These are phyloP conservation scores for Xylaria sp. DNA, from an alignment of 2,329 filamentous ascomycete species.

Conservation along the genomic window DNA sequence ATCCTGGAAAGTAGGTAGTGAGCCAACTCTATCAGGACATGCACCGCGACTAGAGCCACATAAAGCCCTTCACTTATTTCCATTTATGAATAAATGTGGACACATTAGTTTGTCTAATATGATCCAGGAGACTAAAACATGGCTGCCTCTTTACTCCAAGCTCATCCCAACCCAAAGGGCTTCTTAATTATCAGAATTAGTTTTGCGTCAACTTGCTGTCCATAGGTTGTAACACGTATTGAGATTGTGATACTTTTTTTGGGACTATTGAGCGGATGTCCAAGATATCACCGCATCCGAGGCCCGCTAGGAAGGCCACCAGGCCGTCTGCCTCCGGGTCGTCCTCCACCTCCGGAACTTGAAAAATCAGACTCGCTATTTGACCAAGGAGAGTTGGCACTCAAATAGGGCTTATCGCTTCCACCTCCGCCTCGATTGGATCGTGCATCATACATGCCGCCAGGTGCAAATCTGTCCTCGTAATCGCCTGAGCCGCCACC, in stretches of 20 bases:
- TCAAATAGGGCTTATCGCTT: conserved; percentile 54
- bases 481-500: conserved; percentile 53
- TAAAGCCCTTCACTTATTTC: no score
- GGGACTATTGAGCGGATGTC: not conserved
- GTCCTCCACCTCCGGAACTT: conserved; percentile 52
- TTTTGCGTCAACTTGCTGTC: not conserved
- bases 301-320: conserved; percentile 53
- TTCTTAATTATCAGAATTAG: conserved; percentile 9
- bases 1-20: conserved; percentile 8
- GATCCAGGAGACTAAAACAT: conserved; percentile 6
- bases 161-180: not conserved
- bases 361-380: conserved; percentile 54
- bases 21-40: conserved; percentile 6
- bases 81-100: not conserved
- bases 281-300: conserved; percentile 54
- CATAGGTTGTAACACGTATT: not conserved
- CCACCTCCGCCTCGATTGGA: conserved; percentile 24
- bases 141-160: not conserved
- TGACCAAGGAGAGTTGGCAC: conserved; percentile 61
- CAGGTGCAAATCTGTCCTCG: conserved; percentile 59
- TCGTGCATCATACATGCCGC: conserved; percentile 56
- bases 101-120: not conserved
- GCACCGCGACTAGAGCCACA: not conserved
- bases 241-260: not conserved
- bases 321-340: conserved; percentile 50